These are phyloP conservation scores for Penicillium thymicola DNA, from an alignment of 2,329 filamentous ascomycete genomes.

Conservation along the genomic window DNA sequence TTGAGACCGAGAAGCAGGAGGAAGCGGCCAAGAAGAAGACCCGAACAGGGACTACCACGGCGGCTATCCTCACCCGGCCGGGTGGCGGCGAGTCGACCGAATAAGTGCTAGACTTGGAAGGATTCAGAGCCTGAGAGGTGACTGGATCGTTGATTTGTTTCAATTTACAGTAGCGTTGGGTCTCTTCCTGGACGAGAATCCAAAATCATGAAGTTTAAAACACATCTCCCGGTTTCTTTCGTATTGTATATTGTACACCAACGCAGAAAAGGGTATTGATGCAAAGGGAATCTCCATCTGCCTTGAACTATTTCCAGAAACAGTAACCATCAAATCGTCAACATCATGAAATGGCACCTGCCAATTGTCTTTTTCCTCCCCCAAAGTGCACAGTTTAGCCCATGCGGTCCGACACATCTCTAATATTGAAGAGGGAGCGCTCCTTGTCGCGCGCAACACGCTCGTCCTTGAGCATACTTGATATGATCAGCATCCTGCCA, in stretches of 20 bases:
- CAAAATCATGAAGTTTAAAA: conserved; percentile 22
- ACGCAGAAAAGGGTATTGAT: conserved; percentile 19
- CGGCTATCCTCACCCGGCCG: conserved; percentile 67
- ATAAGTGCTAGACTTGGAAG: conserved; percentile 13
- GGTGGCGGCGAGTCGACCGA: conserved; percentile 43
- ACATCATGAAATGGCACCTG: conserved; percentile 25
- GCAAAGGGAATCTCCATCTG: conserved; percentile 6
- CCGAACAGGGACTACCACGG: conserved; percentile 45
- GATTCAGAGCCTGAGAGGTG: conserved; percentile 22
- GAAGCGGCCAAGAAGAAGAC: conserved; percentile 97
- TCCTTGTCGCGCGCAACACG: conserved; percentile 60
- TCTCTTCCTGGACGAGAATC: conserved; percentile 22
- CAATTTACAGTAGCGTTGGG: conserved; percentile 26
- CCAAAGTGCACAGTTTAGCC: conserved; percentile 52
- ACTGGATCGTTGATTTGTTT: conserved; percentile 18
- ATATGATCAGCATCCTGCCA: conserved; percentile 11
- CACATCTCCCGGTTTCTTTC: neutral
- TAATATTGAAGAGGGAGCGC: conserved; percentile 71
- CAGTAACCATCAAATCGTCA: conserved; percentile 28
- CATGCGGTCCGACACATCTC: conserved; percentile 69
- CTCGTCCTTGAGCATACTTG: conserved; percentile 86
- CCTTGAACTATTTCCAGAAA: conserved; percentile 7
- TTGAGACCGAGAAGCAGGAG: conserved; percentile 99
- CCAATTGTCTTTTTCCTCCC: neutral
- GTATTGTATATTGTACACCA: conserved; percentile 21